Evolutionary conservation across 1,284 basidiomycete genomes (phyloP).

Genomic region (Leccinum griseonigrum): DNA sequence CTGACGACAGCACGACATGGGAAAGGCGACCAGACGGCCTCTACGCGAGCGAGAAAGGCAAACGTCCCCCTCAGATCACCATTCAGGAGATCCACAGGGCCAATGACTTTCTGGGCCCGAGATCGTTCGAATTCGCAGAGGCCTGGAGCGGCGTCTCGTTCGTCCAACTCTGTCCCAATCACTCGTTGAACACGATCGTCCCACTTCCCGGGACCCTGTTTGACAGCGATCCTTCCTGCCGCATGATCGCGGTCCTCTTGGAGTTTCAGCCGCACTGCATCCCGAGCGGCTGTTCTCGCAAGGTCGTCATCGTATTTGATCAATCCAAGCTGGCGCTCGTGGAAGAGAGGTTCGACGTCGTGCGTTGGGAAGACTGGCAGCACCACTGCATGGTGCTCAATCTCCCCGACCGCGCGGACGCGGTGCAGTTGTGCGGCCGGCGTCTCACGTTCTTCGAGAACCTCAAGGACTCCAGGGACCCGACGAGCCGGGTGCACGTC

Average conservation of each 20-base stretch:
- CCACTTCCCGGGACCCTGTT: slow-evolving; percentile 29
- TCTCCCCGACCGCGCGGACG: slow-evolving; percentile 32
- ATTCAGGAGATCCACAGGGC: slow-evolving; percentile 26
- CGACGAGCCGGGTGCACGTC: slow-evolving; percentile 29
- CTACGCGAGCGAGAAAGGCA: slow-evolving; percentile 30
- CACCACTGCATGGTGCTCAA: slow-evolving; percentile 33
- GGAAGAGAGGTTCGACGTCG: slow-evolving; percentile 17
- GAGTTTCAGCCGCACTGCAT: slow-evolving; percentile 28
- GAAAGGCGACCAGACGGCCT: slow-evolving; percentile 32
- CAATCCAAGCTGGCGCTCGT: slow-evolving; percentile 23
- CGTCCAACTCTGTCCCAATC: slow-evolving; percentile 33
- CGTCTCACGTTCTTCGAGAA: slow-evolving; percentile 34
- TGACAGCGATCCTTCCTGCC: slow-evolving; percentile 26
- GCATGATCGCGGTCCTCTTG: slow-evolving; percentile 27
- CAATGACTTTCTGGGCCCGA: slow-evolving; percentile 12
- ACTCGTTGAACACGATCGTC: slow-evolving; percentile 12
- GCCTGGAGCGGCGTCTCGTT: slow-evolving; percentile 29
- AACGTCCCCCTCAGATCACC: slow-evolving; percentile 30
- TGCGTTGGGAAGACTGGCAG: slow-evolving; percentile 36
- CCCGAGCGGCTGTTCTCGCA: slow-evolving; percentile 33
- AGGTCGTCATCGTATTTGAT: slow-evolving; percentile 31
- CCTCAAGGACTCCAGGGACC: slow-evolving; percentile 17
- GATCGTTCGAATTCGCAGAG: slow-evolving; percentile 33
- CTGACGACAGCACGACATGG: slow-evolving; percentile 31
- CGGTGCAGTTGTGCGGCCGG: slow-evolving; percentile 31